phyloP scores from a whole-genome alignment of 129 eudicot genomes.

The Saussurea involucrata region DNA sequence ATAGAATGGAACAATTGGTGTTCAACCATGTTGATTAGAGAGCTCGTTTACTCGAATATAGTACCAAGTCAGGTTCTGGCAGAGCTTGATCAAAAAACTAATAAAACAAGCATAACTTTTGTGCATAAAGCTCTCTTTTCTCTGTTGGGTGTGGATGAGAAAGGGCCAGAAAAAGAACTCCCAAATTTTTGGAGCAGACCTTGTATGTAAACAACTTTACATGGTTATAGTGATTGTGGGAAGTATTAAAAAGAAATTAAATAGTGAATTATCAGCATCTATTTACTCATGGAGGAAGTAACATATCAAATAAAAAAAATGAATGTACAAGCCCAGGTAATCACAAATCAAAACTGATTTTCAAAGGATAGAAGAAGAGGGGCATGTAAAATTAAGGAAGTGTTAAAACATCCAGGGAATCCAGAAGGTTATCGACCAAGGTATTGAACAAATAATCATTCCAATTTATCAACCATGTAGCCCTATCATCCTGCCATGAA shows the following conservation, averaged over 20 bases:
- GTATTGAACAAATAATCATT: conserved; percentile 75
- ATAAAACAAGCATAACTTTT: not conserved
- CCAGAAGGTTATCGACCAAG: conserved; percentile 87
- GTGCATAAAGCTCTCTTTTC: not conserved
- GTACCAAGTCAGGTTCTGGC: not conserved
- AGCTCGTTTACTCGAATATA: not conserved
- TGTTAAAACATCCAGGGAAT: conserved; percentile 69
- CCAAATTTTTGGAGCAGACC: not conserved
- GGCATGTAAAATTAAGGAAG: not conserved
- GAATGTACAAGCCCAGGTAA: not conserved
- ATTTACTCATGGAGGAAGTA: not conserved
- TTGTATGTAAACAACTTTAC: not conserved
- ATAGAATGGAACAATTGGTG: not conserved
- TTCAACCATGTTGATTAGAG: not conserved
- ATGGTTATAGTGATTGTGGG: not conserved
- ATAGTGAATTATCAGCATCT: not conserved
- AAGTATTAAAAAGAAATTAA: not conserved
- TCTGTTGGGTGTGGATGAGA: not conserved
- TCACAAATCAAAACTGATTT: not conserved
- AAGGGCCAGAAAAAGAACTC: not conserved
- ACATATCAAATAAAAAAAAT: conserved; percentile 1
- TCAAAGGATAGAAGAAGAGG: not conserved
- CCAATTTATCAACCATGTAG: conserved; percentile 81
- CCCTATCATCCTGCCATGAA: conserved; percentile 81
- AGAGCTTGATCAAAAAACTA: not conserved